Percentiles rank a stretch among this genome's conserved stretches.
These are phyloP conservation scores for Raphanus hybrid DNA, from an alignment of 441 rosid species.

Conservation along the genomic window DNA sequence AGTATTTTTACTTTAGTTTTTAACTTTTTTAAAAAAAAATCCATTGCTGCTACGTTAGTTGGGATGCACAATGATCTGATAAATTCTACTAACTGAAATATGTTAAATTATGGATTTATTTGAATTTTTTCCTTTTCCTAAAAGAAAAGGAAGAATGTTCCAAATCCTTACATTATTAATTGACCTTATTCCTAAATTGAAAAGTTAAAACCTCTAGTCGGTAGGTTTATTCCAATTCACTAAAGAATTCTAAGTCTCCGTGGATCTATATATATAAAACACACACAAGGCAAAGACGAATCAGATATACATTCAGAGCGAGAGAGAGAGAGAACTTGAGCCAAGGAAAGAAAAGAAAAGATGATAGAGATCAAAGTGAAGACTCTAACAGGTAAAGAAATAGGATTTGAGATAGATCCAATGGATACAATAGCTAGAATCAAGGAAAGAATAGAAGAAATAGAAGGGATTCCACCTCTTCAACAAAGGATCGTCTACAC, in stretches of 20 bases:
- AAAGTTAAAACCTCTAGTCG: neutral
- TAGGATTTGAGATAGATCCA: neutral
- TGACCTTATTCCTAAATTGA: too few relatives aligned
- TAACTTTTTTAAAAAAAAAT: too few relatives aligned
- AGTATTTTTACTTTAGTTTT: too few relatives aligned
- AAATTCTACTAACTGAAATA: too few relatives aligned
- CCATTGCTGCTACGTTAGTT: too few relatives aligned
- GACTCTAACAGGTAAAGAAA: slow-evolving; percentile 16
- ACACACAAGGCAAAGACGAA: neutral
- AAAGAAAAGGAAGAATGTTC: neutral
- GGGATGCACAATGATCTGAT: too few relatives aligned
- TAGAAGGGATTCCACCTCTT: slow-evolving; percentile 19
- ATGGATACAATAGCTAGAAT: slow-evolving; percentile 3
- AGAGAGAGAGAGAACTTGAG: neutral
- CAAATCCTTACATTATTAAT: neutral
- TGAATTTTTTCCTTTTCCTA: neutral
- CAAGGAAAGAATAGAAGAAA: slow-evolving; percentile 18
- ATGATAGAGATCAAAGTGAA: slow-evolving; percentile 32
- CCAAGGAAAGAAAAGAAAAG: neutral
- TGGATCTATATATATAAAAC: neutral
- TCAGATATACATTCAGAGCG: slow-evolving; percentile 2
- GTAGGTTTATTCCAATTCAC: neutral
- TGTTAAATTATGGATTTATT: neutral
- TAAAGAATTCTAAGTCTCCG: neutral
- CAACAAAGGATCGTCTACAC: slow-evolving; percentile 28